Conservation (phyloP, 495 filamentous ascomycete genomes). For the Alectoria sarmentosa region DNA sequence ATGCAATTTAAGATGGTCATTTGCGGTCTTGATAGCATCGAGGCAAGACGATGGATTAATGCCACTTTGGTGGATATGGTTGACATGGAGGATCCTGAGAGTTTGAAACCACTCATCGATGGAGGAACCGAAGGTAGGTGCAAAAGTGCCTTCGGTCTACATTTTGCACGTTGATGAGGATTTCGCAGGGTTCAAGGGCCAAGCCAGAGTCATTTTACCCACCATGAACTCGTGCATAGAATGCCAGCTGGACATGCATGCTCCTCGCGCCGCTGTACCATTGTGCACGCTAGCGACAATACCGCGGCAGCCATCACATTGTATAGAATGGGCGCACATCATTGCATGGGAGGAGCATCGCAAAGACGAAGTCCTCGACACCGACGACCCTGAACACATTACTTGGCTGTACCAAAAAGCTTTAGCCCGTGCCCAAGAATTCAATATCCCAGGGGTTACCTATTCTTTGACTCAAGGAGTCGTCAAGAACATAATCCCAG, state of each 20-base stretch:
- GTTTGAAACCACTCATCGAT: constrained; percentile 86
- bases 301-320: constrained; percentile 94
- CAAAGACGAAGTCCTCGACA: constrained; percentile 67
- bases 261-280: constrained; percentile 86
- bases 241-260: constrained; percentile 97
- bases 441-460: constrained; percentile 87
- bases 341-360: constrained; percentile 61
- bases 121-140: constrained; percentile 83
- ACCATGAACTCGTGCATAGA: constrained; percentile 94
- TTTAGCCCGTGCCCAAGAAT: constrained; percentile 70
- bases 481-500: constrained; percentile 99
- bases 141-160: background rate
- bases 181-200: constrained; percentile 80
- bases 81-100: constrained; percentile 68
- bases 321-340: constrained; percentile 98
- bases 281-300: constrained; percentile 96
- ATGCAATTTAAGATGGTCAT: constrained; percentile 93
- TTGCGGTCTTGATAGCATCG: constrained; percentile 96
- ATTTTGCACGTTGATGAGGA: constrained; percentile 20
- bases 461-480: constrained; percentile 97
- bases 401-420: constrained; percentile 93
- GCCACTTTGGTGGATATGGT: constrained; percentile 86
- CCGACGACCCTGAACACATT: constrained; percentile 94
- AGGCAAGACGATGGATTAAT: constrained; percentile 98
- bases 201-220: constrained; percentile 86